Percentiles rank a stretch among this genome's conserved stretches.
These are phyloP conservation scores for Fusarium nanum DNA, from an alignment of 2,329 filamentous ascomycete species.

Conservation along the genomic window DNA sequence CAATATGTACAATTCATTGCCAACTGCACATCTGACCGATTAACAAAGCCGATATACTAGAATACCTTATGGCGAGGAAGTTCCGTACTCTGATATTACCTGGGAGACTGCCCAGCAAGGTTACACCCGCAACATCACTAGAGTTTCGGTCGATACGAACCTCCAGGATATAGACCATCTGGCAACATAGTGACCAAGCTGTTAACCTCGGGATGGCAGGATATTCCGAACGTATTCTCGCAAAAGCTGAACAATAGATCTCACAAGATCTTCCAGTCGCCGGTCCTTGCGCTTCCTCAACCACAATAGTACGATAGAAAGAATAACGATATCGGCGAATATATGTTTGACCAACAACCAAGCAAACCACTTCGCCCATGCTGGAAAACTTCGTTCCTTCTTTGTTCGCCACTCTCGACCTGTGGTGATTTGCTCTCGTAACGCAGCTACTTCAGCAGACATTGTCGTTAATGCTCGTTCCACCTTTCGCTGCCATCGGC, in stretches of 20 bases:
- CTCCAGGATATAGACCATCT: no score
- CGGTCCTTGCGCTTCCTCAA: slow-evolving; percentile 77
- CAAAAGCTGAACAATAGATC: slow-evolving; percentile 68
- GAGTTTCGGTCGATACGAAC: no score
- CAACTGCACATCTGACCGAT: not conserved
- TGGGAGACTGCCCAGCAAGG: not conserved
- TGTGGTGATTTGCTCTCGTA: slow-evolving; percentile 88
- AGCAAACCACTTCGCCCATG: slow-evolving; percentile 77
- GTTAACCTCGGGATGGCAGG: slow-evolving; percentile 65
- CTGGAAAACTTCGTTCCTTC: slow-evolving; percentile 71
- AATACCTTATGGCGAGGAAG: not conserved
- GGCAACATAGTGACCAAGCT: not conserved
- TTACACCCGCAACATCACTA: not conserved
- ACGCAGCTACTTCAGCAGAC: slow-evolving; percentile 90
- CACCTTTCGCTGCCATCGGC: slow-evolving; percentile 82
- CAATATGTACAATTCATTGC: not conserved
- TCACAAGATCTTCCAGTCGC: slow-evolving; percentile 78
- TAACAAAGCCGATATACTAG: not conserved
- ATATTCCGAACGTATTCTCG: slow-evolving; percentile 70
- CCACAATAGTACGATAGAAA: slow-evolving; percentile 76
- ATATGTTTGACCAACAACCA: slow-evolving; percentile 80
- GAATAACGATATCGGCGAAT: slow-evolving; percentile 74
- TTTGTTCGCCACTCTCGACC: slow-evolving; percentile 77
- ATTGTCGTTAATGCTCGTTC: slow-evolving; percentile 89
- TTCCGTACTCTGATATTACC: not conserved